Evolutionary conservation across 2,329 filamentous ascomycete genomes (phyloP).

Genomic region (Didymella segeticola): DNA sequence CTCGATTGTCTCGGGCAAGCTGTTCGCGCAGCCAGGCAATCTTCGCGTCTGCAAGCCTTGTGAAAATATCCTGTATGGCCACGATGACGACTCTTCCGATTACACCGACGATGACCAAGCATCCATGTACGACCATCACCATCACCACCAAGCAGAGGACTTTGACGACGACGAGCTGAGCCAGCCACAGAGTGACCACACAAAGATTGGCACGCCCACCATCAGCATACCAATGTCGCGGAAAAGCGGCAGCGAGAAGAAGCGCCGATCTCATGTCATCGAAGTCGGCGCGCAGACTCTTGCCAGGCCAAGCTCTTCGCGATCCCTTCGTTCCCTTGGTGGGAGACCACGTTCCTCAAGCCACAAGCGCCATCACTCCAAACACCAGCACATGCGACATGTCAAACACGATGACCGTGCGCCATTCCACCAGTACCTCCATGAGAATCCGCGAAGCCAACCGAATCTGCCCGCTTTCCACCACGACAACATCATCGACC

Average conservation of each 20-base stretch:
- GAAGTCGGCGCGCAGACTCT: conserved; percentile 81
- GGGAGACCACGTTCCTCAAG: conserved; percentile 75
- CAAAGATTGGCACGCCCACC: conserved; percentile 61
- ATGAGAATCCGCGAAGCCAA: conserved; percentile 70
- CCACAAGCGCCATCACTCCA: conserved; percentile 87
- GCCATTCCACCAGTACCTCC: conserved; percentile 80
- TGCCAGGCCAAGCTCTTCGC: conserved; percentile 89
- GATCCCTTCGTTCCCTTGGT: conserved; percentile 78
- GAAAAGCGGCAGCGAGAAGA: conserved; percentile 74
- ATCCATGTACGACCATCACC: conserved; percentile 59
- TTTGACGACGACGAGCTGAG: conserved; percentile 34
- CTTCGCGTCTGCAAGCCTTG: conserved; percentile 93
- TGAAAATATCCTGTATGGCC: conserved; percentile 86
- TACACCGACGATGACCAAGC: conserved; percentile 78
- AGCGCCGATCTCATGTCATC: conserved; percentile 84
- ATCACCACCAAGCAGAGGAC: conserved; percentile 33
- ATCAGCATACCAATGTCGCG: conserved; percentile 71
- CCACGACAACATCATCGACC: conserved; percentile 97
- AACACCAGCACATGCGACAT: conserved; percentile 80
- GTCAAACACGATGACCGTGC: conserved; percentile 84
- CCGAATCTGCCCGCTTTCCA: conserved; percentile 88
- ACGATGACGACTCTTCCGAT: conserved; percentile 90
- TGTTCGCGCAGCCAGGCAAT: conserved; percentile 84
- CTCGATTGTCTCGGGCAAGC: conserved; percentile 82
- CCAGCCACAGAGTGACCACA: conserved; percentile 47